Base-by-base conservation (phyloP, 768 basidiomycete genomes). In the Auriscalpium vulgare region DNA sequence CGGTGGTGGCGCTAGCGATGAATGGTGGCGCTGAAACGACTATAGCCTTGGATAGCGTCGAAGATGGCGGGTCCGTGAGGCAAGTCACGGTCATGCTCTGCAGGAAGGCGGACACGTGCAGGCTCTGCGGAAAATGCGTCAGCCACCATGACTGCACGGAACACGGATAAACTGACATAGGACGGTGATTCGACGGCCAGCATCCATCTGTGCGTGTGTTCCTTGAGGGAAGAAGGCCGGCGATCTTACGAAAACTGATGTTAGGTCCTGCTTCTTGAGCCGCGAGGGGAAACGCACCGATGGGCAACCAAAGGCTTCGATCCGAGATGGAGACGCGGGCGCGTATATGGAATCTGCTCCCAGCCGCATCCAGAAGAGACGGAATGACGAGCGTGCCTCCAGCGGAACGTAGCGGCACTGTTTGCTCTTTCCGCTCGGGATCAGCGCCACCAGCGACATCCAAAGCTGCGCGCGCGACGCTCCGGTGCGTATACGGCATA, bases 121-220 rank as follows among this genome's bases (percentile, higher is more conserved):
- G 56, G 48, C 71, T 71, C 74, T 76, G 56, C 13, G 19, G 14
- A 35, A 37, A 17, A 44, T 47, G 7, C 51, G 38, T 16, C 16
- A 46, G 53, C 13, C 8, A 37, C 17, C 40, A 8, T 14, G n/a
- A 14, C 8, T 37, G 14, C 8, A n/a, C 16, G 29, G 17, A 19
- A 23, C 10, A 7, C 29, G 17, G 51, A 47, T 17, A 55, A 19
- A 69, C 78, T 37, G 50, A 79, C 78, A 60, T 79, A 79, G 35
- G 75, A 76, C 5, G 79, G 78, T 13, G 79, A 68, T 1, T 70
- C 70, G 8, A 78, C 68, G 11, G 64, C 64, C 8, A 80, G 57
- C 62, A 74, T 72, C 78, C 78, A 81, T n/a, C 72, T 68, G 62
- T 79, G 78, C 3, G 76, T 77, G 61, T 63, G 66, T 43, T 58